A percentile compares a stretch with the other conserved stretches of the same genome.
Evolutionary conservation across 805 yeast genomes (phyloP).

Genomic region (Wickerhamiella occidentalis): DNA sequence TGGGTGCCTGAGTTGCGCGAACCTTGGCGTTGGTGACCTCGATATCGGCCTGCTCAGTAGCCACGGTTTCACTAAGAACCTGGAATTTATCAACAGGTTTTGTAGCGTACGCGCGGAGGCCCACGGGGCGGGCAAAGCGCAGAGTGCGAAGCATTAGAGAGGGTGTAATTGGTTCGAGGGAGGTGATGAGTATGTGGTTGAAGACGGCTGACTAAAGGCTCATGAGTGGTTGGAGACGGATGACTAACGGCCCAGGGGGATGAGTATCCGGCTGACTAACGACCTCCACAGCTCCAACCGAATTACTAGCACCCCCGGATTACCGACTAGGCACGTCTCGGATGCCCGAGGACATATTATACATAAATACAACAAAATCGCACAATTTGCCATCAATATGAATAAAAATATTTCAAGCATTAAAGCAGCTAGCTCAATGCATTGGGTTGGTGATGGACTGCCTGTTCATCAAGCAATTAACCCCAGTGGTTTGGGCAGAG

Average conservation of each 20-base stretch:
- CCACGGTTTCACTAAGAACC: not conserved
- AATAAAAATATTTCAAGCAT: not conserved
- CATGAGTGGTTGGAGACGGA: too few species aligned
- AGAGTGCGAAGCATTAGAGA: conserved; percentile 7
- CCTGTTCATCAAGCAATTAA: conserved; percentile 7
- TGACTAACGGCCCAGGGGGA: too few species aligned
- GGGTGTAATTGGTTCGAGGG: conserved; percentile 1
- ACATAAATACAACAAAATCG: not conserved
- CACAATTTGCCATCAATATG: not conserved
- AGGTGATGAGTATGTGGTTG: not conserved
- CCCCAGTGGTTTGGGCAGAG: conserved; percentile 6
- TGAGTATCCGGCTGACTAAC: too few species aligned
- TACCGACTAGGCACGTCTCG: not conserved
- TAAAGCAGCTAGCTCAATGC: conserved; percentile 1
- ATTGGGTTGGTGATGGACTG: conserved; percentile 15
- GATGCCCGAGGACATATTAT: not conserved
- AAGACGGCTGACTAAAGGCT: not conserved
- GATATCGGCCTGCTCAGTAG: conserved; percentile 12
- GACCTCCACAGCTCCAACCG: too few species aligned
- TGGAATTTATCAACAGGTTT: conserved; percentile 1
- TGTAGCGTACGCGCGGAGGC: not conserved
- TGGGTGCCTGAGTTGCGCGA: conserved; percentile 55
- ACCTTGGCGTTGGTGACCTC: conserved; percentile 20
- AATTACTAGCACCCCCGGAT: too few species aligned
- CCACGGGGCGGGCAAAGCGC: not conserved